Percentiles rank a stretch among this genome's conserved stretches.
These are phyloP conservation scores for Aegilops longissima DNA, from an alignment of 176 grass and related monocot species.

Conservation along the genomic window DNA sequence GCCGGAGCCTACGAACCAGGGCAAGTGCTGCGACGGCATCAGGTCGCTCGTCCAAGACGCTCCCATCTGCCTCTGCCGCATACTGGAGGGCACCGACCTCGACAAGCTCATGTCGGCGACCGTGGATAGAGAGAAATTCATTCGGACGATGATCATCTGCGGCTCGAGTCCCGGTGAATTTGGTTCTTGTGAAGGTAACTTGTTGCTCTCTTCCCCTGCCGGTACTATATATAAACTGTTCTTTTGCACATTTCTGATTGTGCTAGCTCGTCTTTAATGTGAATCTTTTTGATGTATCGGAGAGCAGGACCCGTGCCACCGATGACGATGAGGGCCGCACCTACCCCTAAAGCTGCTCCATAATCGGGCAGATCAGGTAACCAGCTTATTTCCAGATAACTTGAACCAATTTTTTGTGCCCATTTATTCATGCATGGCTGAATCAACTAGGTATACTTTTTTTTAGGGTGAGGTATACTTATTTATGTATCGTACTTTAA, in stretches of 20 bases:
- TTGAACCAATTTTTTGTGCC: not conserved
- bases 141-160: not conserved
- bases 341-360: not conserved
- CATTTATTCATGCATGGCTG: too few relatives aligned
- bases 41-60: not conserved
- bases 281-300: not conserved
- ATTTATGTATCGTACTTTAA: too few relatives aligned
- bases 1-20: not conserved
- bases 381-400: not conserved
- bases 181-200: too few relatives aligned
- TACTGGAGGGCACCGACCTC: not conserved
- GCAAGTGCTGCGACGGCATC: slow-evolving; percentile 14
- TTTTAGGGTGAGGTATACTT: too few relatives aligned
- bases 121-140: not conserved
- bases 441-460: too few relatives aligned
- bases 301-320: not conserved
- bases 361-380: not conserved
- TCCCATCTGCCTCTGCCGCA: slow-evolving; percentile 24
- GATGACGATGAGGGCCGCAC: not conserved
- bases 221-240: too few relatives aligned
- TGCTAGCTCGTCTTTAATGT: too few relatives aligned
- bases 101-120: slow-evolving; percentile 1
- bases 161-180: not conserved
- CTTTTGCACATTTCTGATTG: too few relatives aligned
- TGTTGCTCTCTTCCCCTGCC: too few relatives aligned